Percentiles rank a stretch among this genome's conserved stretches.
These are phyloP conservation scores for Sarocladium oryzae DNA, from an alignment of 2,329 filamentous ascomycete genomes.

Conservation along the genomic window DNA sequence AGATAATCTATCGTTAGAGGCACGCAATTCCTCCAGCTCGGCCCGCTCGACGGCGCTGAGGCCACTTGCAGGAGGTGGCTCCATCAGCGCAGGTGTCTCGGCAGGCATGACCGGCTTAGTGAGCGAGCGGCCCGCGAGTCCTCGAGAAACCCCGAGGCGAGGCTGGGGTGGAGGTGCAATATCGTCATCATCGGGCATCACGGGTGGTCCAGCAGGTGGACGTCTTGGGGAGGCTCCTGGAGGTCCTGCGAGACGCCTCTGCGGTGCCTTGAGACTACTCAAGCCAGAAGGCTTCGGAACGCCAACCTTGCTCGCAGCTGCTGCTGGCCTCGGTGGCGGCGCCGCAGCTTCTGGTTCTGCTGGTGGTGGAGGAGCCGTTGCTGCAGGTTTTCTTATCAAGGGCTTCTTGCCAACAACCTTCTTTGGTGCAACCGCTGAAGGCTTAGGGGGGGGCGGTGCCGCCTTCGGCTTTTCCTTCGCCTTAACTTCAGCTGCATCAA, in stretches of 20 bases:
- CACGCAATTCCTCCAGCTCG: conserved; percentile 84
- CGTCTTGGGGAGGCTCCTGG: conserved; percentile 44
- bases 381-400: conserved; percentile 37
- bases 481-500: conserved; percentile 52
- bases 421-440: conserved; percentile 33
- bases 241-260: conserved; percentile 44
- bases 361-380: conserved; percentile 31
- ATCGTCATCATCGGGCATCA: conserved; percentile 52
- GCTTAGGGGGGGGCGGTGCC: conserved; percentile 53
- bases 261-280: conserved; percentile 54
- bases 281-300: conserved; percentile 47
- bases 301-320: conserved; percentile 47
- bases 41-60: conserved; percentile 76
- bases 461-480: conserved; percentile 72
- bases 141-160: conserved; percentile 63
- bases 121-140: conserved; percentile 79
- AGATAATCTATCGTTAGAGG: conserved; percentile 71
- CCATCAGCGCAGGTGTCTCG: conserved; percentile 42
- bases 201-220: conserved; percentile 37
- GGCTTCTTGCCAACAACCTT: conserved; percentile 38
- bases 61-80: conserved; percentile 56
- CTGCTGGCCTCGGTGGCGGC: conserved; percentile 51
- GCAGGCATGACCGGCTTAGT: conserved; percentile 61
- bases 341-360: conserved; percentile 42
- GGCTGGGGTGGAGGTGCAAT: conserved; percentile 54